phyloP scores from a whole-genome alignment of 441 rosid genomes.

The Sinapis alba region DNA sequence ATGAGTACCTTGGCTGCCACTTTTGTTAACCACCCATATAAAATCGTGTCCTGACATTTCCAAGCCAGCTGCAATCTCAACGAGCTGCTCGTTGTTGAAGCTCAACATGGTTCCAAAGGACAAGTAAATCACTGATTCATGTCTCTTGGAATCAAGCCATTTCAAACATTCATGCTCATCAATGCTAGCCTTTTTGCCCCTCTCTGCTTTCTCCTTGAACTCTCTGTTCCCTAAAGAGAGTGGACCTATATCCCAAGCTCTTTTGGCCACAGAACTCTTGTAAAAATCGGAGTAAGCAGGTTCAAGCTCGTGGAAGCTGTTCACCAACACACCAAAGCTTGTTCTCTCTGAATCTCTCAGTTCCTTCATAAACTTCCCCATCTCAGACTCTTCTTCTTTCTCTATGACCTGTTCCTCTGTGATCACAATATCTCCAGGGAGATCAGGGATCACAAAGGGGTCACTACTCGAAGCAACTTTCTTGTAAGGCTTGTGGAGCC shows the following conservation, averaged over 20 bases:
- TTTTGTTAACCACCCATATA: conserved; percentile 55
- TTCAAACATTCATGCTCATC: conserved; percentile 51
- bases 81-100: conserved; percentile 44
- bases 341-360: conserved; percentile 26
- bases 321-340: conserved; percentile 58
- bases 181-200: conserved; percentile 49
- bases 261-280: conserved; percentile 37
- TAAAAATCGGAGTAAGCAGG: conserved; percentile 50
- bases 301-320: conserved; percentile 74
- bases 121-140: conserved; percentile 58
- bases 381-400: conserved; percentile 27
- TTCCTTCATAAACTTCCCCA: conserved; percentile 27
- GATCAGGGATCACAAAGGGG: conserved; percentile 37
- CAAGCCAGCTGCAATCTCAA: conserved; percentile 58
- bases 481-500: conserved; percentile 39
- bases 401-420: conserved; percentile 28
- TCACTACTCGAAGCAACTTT: conserved; percentile 23
- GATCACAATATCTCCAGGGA: conserved; percentile 35
- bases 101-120: conserved; percentile 54
- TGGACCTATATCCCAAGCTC: conserved; percentile 51
- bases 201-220: conserved; percentile 44
- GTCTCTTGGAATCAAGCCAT: conserved; percentile 63
- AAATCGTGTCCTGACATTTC: conserved; percentile 58
- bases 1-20: conserved; percentile 32
- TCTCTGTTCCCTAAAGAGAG: conserved; percentile 51